These are phyloP conservation scores for Pulveroboletus sp. DNA, from an alignment of 768 basidiomycete species.

Conservation along the genomic window DNA sequence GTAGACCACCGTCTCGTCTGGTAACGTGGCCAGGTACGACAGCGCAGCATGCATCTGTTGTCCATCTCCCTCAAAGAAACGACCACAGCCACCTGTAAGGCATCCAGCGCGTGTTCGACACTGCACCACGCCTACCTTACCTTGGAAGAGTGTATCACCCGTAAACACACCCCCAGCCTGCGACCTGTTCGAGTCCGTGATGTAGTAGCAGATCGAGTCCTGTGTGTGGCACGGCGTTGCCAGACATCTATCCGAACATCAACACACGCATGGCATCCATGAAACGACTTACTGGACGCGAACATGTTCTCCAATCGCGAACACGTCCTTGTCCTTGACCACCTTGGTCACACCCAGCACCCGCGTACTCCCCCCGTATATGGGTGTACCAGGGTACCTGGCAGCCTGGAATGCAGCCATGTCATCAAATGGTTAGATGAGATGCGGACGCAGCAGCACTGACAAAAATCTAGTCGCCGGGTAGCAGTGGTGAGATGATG, in stretches of 20 bases:
- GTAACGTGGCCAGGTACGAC: constrained; percentile 65
- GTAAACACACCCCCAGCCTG: constrained; percentile 85
- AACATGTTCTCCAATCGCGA: constrained; percentile 66
- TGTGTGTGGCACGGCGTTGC: constrained; percentile 94
- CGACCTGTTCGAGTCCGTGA: constrained; percentile 44
- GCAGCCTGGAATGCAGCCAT: constrained; percentile 37
- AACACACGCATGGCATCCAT: background rate
- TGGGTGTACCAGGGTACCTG: constrained; percentile 44
- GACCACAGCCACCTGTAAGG: constrained; percentile 73
- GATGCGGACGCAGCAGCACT: constrained; percentile 11
- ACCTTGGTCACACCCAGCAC: constrained; percentile 65
- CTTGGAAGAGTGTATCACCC: constrained; percentile 86
- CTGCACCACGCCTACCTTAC: constrained; percentile 3
- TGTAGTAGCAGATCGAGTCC: constrained; percentile 92
- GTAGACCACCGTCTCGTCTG: constrained; percentile 77
- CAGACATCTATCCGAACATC: constrained; percentile 53
- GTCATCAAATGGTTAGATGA: background rate
- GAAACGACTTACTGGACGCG: constrained; percentile 49
- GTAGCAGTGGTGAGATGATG: constrained; percentile 10
- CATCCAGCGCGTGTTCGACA: background rate
- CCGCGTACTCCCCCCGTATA: constrained; percentile 79
- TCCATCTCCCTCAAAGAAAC: constrained; percentile 89
- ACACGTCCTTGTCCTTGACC: constrained; percentile 80
- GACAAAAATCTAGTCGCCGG: constrained; percentile 27
- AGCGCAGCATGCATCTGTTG: constrained; percentile 79